A percentile compares a stretch with the other conserved stretches of the same genome.
Evolutionary conservation across 2,329 filamentous ascomycete genomes (phyloP).

Genomic region (Berkeleyomyces basicola): DNA sequence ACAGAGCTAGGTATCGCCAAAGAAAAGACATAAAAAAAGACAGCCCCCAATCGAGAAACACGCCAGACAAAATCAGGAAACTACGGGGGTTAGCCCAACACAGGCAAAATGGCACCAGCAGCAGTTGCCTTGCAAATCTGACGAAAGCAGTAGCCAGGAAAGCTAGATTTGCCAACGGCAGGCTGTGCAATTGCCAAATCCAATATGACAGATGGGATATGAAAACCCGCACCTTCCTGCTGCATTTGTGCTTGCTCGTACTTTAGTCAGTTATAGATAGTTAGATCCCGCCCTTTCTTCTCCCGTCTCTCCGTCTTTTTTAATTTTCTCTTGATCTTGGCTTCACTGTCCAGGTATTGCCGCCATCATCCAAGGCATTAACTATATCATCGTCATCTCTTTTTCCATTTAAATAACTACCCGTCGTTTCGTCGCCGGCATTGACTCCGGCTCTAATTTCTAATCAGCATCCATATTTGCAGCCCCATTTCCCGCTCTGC

Average conservation of each 20-base stretch:
- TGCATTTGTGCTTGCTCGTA: not conserved
- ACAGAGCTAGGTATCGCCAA: too few species aligned
- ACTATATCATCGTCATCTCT: not conserved
- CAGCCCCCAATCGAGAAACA: too few species aligned
- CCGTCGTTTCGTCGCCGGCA: conserved; percentile 18
- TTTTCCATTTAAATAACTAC: conserved; percentile 14
- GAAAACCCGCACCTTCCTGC: not conserved
- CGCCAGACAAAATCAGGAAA: too few species aligned
- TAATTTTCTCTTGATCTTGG: conserved; percentile 24
- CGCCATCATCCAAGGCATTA: too few species aligned
- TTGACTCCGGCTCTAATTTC: not conserved
- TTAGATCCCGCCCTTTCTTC: conserved; percentile 14
- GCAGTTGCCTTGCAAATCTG: too few species aligned
- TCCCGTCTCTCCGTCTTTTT: conserved; percentile 21
- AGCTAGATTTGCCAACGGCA: not conserved
- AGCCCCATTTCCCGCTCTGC: not conserved
- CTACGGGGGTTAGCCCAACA: too few species aligned
- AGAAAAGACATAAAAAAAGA: too few species aligned
- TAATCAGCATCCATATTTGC: not conserved
- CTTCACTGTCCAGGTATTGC: not conserved
- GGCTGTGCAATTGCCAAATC: conserved; percentile 1
- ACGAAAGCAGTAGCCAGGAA: not conserved
- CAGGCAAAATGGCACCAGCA: too few species aligned
- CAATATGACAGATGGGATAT: not conserved
- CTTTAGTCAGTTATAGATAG: not conserved